Evolutionary conservation across 176 grass and related monocot species (phyloP).

Genomic region (Ampelocalamus luodianensis): DNA sequence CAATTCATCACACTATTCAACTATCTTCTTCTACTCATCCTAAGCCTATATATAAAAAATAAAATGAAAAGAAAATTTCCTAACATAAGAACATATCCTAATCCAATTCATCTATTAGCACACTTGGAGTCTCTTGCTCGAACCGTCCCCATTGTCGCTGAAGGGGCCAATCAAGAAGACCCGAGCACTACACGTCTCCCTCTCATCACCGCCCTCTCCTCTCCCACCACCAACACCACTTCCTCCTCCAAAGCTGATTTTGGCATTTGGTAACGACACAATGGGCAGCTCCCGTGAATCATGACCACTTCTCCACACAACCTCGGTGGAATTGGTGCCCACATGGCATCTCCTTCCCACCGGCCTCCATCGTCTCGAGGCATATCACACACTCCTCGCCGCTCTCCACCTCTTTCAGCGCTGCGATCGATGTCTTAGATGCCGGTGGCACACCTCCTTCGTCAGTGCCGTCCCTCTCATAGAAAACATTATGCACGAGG

Average conservation of each 20-base stretch:
- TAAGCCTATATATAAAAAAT: too few relatives aligned
- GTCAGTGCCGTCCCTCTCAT: neutral
- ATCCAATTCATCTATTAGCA: conserved; percentile 29
- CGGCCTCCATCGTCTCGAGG: conserved; percentile 35
- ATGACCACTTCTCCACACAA: conserved; percentile 61
- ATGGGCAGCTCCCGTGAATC: conserved; percentile 55
- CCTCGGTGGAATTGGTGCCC: conserved; percentile 53
- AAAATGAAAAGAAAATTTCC: too few relatives aligned
- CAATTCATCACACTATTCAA: too few relatives aligned
- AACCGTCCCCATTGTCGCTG: neutral
- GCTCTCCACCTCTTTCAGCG: conserved; percentile 43
- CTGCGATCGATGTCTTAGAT: conserved; percentile 42
- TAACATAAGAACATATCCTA: neutral
- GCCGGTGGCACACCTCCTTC: conserved; percentile 40
- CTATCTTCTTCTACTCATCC: too few relatives aligned
- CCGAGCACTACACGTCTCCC: neutral
- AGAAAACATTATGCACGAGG: neutral
- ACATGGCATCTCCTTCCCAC: conserved; percentile 62
- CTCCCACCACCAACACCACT: neutral
- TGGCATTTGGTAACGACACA: conserved; percentile 56
- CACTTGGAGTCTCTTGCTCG: neutral
- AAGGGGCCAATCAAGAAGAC: neutral
- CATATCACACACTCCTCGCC: conserved; percentile 49
- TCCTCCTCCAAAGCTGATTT: conserved; percentile 12
- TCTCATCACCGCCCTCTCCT: conserved; percentile 20